Conservation (phyloP, 257 asterid genomes). For the Nicotiana knightiana region DNA sequence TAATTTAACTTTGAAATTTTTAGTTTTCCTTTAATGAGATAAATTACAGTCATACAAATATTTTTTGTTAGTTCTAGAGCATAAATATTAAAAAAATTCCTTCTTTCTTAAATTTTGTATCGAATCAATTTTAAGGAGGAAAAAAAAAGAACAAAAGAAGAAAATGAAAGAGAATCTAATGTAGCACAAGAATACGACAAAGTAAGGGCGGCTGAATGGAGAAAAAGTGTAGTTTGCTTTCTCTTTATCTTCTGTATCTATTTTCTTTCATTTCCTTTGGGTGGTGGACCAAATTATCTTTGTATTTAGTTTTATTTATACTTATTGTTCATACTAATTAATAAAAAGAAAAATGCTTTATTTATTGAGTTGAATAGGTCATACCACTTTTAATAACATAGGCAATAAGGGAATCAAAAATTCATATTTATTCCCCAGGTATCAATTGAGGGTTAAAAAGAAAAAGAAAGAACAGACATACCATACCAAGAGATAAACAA, state of each 20-base stretch:
- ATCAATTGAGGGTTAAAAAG: not conserved
- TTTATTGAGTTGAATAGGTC: not conserved
- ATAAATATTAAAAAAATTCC: no score
- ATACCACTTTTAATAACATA: not conserved
- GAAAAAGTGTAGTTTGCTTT: not conserved
- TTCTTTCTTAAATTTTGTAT: no score
- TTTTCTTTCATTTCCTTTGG: not conserved
- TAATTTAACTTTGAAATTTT: no score
- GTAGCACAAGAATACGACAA: not conserved
- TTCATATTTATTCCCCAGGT: not conserved
- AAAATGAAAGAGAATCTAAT: not conserved
- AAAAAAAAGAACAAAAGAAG: not conserved
- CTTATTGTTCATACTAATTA: not conserved
- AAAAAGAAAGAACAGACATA: not conserved
- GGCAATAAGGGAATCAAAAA: not conserved
- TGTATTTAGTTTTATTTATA: no score
- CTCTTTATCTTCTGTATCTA: not conserved
- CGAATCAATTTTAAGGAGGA: not conserved
- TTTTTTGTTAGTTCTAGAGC: no score
- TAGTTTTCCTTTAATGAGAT: no score
- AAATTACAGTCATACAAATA: no score
- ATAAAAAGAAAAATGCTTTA: not conserved
- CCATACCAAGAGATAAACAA: not conserved
- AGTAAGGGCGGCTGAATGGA: not conserved
- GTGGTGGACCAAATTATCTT: no score